Conservation (phyloP, 2,329 filamentous ascomycete species). For the Sporothrix curviconia region DNA sequence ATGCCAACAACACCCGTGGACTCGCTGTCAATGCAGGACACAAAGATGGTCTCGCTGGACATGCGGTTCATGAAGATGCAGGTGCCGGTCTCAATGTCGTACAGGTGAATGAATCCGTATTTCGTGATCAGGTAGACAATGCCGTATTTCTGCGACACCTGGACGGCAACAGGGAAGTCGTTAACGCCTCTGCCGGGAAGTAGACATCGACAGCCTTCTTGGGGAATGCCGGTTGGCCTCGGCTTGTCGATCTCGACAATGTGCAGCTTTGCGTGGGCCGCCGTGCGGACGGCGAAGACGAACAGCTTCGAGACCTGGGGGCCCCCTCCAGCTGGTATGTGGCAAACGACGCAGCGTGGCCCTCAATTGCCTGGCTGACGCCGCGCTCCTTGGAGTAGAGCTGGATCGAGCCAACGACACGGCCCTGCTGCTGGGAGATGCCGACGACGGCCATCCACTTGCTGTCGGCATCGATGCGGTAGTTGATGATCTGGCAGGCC, state of each 20-base stretch:
- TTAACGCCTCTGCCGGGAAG: conserved; percentile 90
- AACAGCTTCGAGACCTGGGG: conserved; percentile 91
- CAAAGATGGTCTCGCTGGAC: conserved; percentile 98
- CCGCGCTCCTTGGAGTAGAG: conserved; percentile 93
- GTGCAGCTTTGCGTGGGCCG: conserved; percentile 88
- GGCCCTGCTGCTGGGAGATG: conserved; percentile 86
- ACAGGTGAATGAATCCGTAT: conserved; percentile 97
- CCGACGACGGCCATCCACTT: conserved; percentile 99
- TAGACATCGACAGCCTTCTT: conserved; percentile 98
- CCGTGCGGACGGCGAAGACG: conserved; percentile 88
- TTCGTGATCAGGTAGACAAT: conserved; percentile 97
- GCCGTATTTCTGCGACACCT: conserved; percentile 93
- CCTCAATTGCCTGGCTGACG: conserved; percentile 96
- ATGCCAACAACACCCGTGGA: conserved; percentile 88
- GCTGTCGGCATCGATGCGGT: conserved; percentile 88
- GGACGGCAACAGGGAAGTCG: conserved; percentile 96
- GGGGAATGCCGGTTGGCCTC: conserved; percentile 77
- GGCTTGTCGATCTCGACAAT: conserved; percentile 93
- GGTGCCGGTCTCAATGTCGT: conserved; percentile 90
- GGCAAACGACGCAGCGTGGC: conserved; percentile 91
- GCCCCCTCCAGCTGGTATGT: conserved; percentile 84
- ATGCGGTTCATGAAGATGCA: conserved; percentile 99
- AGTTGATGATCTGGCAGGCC: conserved; percentile 99
- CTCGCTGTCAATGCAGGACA: conserved; percentile 74
- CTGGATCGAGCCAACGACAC: conserved; percentile 94